A percentile compares a stretch with the other conserved stretches of the same genome.
These are phyloP conservation scores for Kazachstania bromeliacearum DNA, from an alignment of 805 yeast genomes.

Conservation along the genomic window DNA sequence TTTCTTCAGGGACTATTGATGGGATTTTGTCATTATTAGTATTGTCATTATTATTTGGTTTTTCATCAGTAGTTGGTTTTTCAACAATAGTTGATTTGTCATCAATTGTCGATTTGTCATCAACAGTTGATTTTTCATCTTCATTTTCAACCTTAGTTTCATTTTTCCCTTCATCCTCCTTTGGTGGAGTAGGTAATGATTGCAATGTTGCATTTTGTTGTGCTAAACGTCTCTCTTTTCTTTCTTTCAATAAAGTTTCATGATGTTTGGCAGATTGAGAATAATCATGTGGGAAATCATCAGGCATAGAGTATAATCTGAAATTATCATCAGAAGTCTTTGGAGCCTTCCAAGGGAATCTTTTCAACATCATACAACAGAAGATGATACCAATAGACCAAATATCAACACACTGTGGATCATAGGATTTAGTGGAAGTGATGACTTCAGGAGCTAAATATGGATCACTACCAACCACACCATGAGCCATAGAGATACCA, in stretches of 20 bases:
- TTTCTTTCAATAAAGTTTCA: constrained; percentile 48
- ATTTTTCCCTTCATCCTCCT: constrained; percentile 4
- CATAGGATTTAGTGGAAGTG: constrained; percentile 42
- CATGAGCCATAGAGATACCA: constrained; percentile 51
- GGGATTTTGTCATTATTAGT: constrained; percentile 7
- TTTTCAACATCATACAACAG: constrained; percentile 77
- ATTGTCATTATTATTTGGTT: constrained; percentile 10
- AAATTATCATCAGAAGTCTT: constrained; percentile 55
- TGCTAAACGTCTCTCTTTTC: constrained; percentile 16
- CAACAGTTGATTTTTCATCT: constrained; percentile 3
- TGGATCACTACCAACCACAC: constrained; percentile 81
- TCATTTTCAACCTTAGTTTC: constrained; percentile 2
- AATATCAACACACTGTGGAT: constrained; percentile 70
- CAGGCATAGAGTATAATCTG: constrained; percentile 52
- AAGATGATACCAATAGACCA: constrained; percentile 82
- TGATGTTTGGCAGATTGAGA: constrained; percentile 62
- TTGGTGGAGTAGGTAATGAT: constrained; percentile 6
- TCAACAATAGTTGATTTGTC: not conserved
- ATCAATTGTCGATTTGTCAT: not conserved
- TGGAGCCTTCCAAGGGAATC: constrained; percentile 87
- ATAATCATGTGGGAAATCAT: constrained; percentile 73
- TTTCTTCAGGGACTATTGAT: not conserved
- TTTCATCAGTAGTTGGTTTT: constrained; percentile 3
- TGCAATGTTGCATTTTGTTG: not conserved
- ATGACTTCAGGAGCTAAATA: constrained; percentile 79